A percentile compares a stretch with the other conserved stretches of the same genome.
These are phyloP conservation scores for Rachicladosporium sp. DNA, from an alignment of 2,329 filamentous ascomycete species.

Conservation along the genomic window DNA sequence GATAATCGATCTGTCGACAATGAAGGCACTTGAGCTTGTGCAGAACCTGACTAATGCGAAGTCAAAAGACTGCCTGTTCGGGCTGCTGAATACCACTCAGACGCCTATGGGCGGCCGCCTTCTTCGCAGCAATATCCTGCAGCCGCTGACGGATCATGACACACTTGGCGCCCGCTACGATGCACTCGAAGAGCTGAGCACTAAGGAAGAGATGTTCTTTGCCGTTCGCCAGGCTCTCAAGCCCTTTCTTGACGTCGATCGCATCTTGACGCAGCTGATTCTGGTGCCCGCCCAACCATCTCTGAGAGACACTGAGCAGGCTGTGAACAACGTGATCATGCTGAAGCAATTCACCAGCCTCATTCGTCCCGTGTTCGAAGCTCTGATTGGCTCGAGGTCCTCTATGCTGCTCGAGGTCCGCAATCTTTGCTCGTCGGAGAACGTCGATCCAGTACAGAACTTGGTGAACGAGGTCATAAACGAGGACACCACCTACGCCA, in stretches of 20 bases:
- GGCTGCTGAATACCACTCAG: constrained; percentile 68
- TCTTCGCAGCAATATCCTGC: constrained; percentile 73
- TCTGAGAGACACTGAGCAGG: constrained; percentile 60
- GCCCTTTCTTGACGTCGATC: constrained; percentile 66
- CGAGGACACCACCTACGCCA: constrained; percentile 66
- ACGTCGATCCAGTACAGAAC: constrained; percentile 48
- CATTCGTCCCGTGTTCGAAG: constrained; percentile 54
- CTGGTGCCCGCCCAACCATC: constrained; percentile 56
- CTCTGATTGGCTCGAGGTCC: constrained; percentile 52
- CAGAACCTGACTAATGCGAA: constrained; percentile 70
- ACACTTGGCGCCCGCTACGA: constrained; percentile 65
- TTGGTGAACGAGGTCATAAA: constrained; percentile 64
- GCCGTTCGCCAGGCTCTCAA: constrained; percentile 65
- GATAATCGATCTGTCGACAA: constrained; percentile 87
- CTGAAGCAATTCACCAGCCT: constrained; percentile 68
- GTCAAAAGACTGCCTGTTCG: constrained; percentile 73
- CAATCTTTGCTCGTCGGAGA: constrained; percentile 52
- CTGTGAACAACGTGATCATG: constrained; percentile 76
- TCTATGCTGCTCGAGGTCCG: constrained; percentile 55
- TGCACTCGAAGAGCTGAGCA: constrained; percentile 69
- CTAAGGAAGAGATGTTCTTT: constrained; percentile 75
- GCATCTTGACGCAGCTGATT: constrained; percentile 70
- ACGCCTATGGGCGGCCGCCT: constrained; percentile 84
- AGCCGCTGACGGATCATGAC: constrained; percentile 63
- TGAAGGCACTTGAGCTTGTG: constrained; percentile 76